Base-by-base conservation (phyloP, 2,329 filamentous ascomycete species). In the Cylindrodendrum hubeiense region DNA sequence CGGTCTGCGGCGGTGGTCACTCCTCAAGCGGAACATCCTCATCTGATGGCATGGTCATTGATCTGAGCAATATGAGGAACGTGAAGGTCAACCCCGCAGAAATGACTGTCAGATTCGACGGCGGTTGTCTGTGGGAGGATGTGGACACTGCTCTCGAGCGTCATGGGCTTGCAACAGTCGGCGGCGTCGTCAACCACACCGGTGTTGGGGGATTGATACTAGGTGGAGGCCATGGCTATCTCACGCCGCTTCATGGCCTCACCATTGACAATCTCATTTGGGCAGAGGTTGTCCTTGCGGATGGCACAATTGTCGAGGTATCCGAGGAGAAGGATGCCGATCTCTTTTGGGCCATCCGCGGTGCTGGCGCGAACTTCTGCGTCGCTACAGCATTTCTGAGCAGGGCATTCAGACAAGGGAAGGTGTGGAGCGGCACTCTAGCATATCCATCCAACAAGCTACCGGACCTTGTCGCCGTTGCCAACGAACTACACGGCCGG, bases 111-210 rank as follows among this genome's bases (percentile, higher is more conserved):
- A 79, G 74, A 1, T 83, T 81, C 9, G 81, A 84, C 62, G 85
- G 87, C 19, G 86, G 87, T 3, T 81, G 82, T 47, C 72, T 81
- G 1, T 88, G 87, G 86, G 78, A 79, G 61, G 84, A 88, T 69
- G 84, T 90, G 8, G 87, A 90, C 63, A 73, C 77, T 2, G 83
- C 82, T 1, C 82, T 83, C 0, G 84, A 79, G 33, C 76, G 81
- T 58, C 76, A 86, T 68, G 82, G 82, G 0, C 80, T 90, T 0
- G 88, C 87, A 2, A 86, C 87, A 2, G 87, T 90, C 0, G 87
- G 87, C 5, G 88, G 88, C 1, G 89, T 88, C 0, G 87, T 90
- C 7, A 87, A 87, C 57, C 86, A 90, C 67, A 90, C 88, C 1
- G 89, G 89, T 4, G 84, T 90, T 9, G 88, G 86, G 3, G 89